Evolutionary conservation across 768 basidiomycete genomes (phyloP).

Genomic region (Hemileccinum impolitum): DNA sequence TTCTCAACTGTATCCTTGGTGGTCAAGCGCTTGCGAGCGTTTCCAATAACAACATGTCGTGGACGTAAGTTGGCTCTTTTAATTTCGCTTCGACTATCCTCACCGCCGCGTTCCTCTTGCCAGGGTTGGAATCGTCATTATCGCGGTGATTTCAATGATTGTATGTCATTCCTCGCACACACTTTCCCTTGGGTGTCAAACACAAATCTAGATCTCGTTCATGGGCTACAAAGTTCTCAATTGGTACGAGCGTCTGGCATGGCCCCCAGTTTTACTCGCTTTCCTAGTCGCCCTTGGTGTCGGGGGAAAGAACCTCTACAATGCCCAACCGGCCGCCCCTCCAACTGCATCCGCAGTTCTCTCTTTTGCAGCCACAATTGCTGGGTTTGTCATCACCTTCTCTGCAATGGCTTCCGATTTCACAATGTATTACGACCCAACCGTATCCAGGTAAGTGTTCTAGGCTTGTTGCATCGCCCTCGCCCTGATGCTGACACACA

Average conservation of each 20-base stretch:
- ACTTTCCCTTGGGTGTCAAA: neutral
- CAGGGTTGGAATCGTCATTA: slow-evolving; percentile 81
- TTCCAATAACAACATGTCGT: slow-evolving; percentile 46
- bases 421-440: slow-evolving; percentile 62
- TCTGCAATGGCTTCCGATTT: slow-evolving; percentile 67
- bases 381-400: slow-evolving; percentile 70
- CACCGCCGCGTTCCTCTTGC: slow-evolving; percentile 7
- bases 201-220: slow-evolving; percentile 48
- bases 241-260: slow-evolving; percentile 70
- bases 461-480: neutral
- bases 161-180: slow-evolving; percentile 30
- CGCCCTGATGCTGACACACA: slow-evolving; percentile 3
- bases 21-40: slow-evolving; percentile 64
- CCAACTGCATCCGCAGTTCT: slow-evolving; percentile 54
- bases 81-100: slow-evolving; percentile 4
- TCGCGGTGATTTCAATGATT: slow-evolving; percentile 63
- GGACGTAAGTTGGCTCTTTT: slow-evolving; percentile 37
- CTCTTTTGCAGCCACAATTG: slow-evolving; percentile 64
- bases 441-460: slow-evolving; percentile 51
- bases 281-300: slow-evolving; percentile 70
- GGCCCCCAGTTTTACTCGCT: slow-evolving; percentile 75
- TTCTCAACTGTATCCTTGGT: slow-evolving; percentile 65
- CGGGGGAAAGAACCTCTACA: slow-evolving; percentile 66
- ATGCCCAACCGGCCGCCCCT: slow-evolving; percentile 44
- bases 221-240: slow-evolving; percentile 64